Percentiles rank a stretch among this genome's conserved stretches.
These are phyloP conservation scores for Fusarium sororula DNA, from an alignment of 2,329 filamentous ascomycete genomes.

Conservation along the genomic window DNA sequence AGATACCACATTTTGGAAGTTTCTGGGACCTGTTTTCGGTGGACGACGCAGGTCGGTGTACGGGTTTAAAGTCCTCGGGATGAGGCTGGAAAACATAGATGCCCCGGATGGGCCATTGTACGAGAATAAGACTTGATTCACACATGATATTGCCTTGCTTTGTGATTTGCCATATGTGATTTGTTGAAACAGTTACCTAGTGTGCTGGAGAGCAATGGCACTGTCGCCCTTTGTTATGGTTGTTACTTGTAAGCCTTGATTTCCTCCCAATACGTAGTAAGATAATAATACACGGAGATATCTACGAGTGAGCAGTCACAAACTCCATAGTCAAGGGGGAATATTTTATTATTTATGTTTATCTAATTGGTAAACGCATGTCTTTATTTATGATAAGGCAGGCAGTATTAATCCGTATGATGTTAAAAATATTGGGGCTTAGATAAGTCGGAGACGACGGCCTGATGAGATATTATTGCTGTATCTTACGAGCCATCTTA, in stretches of 20 bases:
- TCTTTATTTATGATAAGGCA: background rate
- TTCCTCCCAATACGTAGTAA: fast-evolving
- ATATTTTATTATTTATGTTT: background rate
- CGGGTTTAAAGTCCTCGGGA: conserved; percentile 16
- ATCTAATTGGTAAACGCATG: background rate
- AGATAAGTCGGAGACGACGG: background rate
- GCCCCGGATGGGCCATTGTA: background rate
- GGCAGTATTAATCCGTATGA: fast-evolving
- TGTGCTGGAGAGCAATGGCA: background rate
- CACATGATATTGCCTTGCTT: background rate
- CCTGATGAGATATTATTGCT: background rate
- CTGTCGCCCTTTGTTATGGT: background rate
- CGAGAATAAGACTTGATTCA: background rate
- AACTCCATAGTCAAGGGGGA: background rate
- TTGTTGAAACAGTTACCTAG: fast-evolving
- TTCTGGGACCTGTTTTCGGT: conserved; percentile 22
- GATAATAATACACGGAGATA: too few species aligned
- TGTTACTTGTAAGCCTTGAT: background rate
- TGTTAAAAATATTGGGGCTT: background rate
- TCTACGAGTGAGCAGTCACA: background rate
- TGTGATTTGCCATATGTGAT: background rate
- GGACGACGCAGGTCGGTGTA: conserved; percentile 15
- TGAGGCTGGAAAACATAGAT: conserved; percentile 17
- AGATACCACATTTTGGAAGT: conserved; percentile 33
- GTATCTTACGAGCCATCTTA: background rate